These are phyloP conservation scores for Argentina anserina DNA, from an alignment of 306 rosid genomes.

Conservation along the genomic window DNA sequence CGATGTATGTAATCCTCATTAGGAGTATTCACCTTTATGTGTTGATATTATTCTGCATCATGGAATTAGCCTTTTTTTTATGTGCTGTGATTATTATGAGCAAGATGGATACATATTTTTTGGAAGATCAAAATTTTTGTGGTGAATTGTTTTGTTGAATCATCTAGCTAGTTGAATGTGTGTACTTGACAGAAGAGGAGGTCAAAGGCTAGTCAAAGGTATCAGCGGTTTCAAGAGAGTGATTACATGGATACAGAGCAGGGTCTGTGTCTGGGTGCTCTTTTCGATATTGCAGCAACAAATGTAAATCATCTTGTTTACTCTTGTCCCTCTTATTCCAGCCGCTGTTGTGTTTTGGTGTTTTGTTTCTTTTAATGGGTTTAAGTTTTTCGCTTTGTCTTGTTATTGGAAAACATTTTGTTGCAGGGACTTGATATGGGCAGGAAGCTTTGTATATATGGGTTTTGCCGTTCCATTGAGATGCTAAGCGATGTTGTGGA, in stretches of 20 bases:
- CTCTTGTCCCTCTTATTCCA: background rate
- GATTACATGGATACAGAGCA: constrained; percentile 90
- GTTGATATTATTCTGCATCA: background rate
- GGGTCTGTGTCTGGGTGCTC: constrained; percentile 86
- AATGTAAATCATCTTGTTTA: constrained; percentile 48
- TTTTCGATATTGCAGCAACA: constrained; percentile 94
- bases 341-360: background rate
- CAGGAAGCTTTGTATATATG: constrained; percentile 82
- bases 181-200: constrained; percentile 61
- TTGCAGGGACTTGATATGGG: constrained; percentile 90
- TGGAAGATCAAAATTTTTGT: constrained; percentile 13
- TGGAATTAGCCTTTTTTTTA: background rate
- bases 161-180: constrained; percentile 24
- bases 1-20: constrained; percentile 42
- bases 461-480: constrained; percentile 94
- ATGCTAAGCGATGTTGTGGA: constrained; percentile 97
- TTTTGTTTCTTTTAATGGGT: background rate
- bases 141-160: constrained; percentile 20
- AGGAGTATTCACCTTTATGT: background rate
- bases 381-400: background rate
- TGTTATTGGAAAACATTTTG: constrained; percentile 18
- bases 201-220: constrained; percentile 46
- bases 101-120: too few species aligned
- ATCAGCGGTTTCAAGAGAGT: constrained; percentile 76
- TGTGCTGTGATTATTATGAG: background rate